Evolutionary conservation across 768 basidiomycete species (phyloP).

Genomic region (Mycena filopes): DNA sequence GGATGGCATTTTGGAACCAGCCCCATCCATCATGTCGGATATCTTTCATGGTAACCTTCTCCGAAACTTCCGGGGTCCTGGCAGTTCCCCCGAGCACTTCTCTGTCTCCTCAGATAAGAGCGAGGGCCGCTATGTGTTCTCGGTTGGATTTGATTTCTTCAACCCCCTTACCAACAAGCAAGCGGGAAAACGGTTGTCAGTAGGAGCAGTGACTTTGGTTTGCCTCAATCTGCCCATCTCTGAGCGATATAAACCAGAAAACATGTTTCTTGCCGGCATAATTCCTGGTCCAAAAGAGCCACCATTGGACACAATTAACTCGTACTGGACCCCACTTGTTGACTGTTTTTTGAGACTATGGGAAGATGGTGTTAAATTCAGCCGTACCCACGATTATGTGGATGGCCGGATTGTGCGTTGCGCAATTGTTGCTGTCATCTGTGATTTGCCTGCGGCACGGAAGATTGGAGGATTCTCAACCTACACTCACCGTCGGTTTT

Average conservation of each 20-base stretch:
- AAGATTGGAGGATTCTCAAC: constrained; percentile 41
- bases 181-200: constrained; percentile 40
- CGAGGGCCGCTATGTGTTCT: constrained; percentile 1
- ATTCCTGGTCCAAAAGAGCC: constrained; percentile 51
- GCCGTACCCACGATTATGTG: neutral
- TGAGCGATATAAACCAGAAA: constrained; percentile 42
- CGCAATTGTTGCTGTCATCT: constrained; percentile 35
- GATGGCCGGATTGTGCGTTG: constrained; percentile 14
- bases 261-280: constrained; percentile 47
- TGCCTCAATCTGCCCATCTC: constrained; percentile 49
- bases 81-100: neutral
- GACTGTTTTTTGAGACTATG: constrained; percentile 42
- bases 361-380: constrained; percentile 42
- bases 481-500: neutral
- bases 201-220: constrained; percentile 45
- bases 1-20: constrained; percentile 13
- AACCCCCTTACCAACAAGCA: constrained; percentile 43
- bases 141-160: constrained; percentile 48
- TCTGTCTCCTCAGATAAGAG: neutral
- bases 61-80: neutral
- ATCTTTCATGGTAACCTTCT: neutral
- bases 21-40: neutral
- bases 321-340: constrained; percentile 40
- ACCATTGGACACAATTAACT: constrained; percentile 36
- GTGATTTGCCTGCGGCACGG: constrained; percentile 42